Conservation (phyloP, 163 green algal species). For the Smithsoniella earleae region DNA sequence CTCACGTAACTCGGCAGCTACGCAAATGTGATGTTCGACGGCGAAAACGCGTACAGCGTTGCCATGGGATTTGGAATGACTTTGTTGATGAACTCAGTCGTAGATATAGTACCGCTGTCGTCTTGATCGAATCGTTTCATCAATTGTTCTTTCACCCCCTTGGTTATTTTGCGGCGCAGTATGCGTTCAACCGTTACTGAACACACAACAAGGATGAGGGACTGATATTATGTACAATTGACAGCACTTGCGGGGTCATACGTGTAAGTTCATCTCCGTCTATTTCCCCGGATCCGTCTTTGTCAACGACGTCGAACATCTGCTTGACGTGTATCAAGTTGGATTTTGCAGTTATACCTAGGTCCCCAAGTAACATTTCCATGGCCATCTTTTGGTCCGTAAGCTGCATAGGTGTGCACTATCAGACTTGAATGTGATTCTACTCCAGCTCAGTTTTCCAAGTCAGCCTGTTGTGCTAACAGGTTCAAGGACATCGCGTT, state of each 20-base stretch:
- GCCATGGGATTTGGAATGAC: slow-evolving; percentile 21
- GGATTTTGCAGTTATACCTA: slow-evolving; percentile 1
- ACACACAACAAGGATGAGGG: background rate
- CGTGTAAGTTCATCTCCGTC: slow-evolving; percentile 13
- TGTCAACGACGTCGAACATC: slow-evolving; percentile 23
- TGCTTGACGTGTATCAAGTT: slow-evolving; percentile 23
- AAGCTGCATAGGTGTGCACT: slow-evolving; percentile 19
- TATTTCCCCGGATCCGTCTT: slow-evolving; percentile 18
- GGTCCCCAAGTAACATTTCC: slow-evolving; percentile 25
- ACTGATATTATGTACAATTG: no score
- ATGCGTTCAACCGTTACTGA: slow-evolving; percentile 27
- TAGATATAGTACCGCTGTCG: background rate
- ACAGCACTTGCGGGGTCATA: background rate
- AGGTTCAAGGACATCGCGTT: no score
- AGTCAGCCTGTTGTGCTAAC: no score
- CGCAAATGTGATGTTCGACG: background rate
- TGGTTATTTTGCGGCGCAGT: slow-evolving; percentile 21
- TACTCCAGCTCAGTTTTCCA: no score
- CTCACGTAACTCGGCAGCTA: no score
- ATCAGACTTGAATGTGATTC: no score
- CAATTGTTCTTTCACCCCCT: slow-evolving; percentile 25
- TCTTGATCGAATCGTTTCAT: slow-evolving; percentile 4
- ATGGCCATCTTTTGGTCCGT: slow-evolving; percentile 23
- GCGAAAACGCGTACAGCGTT: slow-evolving; percentile 20
- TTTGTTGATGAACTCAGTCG: slow-evolving; percentile 29